phyloP scores from a whole-genome alignment of 2,329 filamentous ascomycete species.

The Apiospora malaysiana region DNA sequence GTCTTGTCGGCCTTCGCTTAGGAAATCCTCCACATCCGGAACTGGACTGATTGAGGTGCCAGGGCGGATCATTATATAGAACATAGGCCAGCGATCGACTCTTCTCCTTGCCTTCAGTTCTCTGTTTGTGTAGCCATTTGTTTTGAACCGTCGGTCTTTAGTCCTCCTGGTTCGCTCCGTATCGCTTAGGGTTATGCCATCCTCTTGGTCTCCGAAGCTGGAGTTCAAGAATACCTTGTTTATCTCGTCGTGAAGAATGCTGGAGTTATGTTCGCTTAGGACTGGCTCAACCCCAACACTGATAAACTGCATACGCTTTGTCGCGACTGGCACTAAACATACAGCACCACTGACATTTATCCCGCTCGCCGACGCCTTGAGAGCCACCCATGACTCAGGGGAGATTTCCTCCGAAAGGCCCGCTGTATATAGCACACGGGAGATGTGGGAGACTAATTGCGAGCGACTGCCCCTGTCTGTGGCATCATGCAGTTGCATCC shows the following conservation, averaged over 20 bases:
- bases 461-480: slow-evolving; percentile 26
- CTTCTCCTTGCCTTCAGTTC: slow-evolving; percentile 66
- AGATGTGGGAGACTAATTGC: slow-evolving; percentile 38
- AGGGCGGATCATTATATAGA: slow-evolving; percentile 72
- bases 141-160: slow-evolving; percentile 43
- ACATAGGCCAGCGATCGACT: slow-evolving; percentile 87
- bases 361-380: slow-evolving; percentile 68
- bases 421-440: slow-evolving; percentile 69
- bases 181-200: slow-evolving; percentile 45
- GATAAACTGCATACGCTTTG: slow-evolving; percentile 79
- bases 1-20: slow-evolving; percentile 53
- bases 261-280: slow-evolving; percentile 58
- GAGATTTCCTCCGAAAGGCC: slow-evolving; percentile 62
- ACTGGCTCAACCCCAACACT: slow-evolving; percentile 77
- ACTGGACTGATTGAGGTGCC: slow-evolving; percentile 25
- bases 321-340: slow-evolving; percentile 72
- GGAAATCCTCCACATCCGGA: slow-evolving; percentile 44
- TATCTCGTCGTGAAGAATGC: slow-evolving; percentile 76
- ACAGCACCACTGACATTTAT: slow-evolving; percentile 74
- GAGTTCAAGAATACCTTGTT: slow-evolving; percentile 81
- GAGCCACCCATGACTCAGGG: slow-evolving; percentile 68
- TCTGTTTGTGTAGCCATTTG: slow-evolving; percentile 53
- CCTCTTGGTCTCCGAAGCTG: slow-evolving; percentile 71
- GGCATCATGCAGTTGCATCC: slow-evolving; percentile 20
- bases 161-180: slow-evolving; percentile 33